Evolutionary conservation across 352 stramenopile genomes (phyloP).

Genomic region (Pythium monospermum): DNA sequence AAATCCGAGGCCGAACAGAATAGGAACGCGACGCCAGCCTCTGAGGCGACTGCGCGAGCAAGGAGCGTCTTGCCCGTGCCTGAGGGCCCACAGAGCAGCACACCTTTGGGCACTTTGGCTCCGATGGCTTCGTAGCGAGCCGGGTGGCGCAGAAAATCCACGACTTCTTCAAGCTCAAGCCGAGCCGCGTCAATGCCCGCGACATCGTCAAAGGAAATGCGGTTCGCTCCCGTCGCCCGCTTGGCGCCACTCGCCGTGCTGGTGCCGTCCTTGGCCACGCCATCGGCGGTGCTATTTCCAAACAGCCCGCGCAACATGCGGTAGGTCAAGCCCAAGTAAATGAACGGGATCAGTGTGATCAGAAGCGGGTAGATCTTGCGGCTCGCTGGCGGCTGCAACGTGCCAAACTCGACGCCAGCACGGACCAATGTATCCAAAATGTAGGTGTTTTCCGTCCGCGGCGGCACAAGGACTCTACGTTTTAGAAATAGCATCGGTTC

Average conservation of each 20-base stretch:
- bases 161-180: constrained; percentile 90
- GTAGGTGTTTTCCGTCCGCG: constrained; percentile 66
- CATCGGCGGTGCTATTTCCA: constrained; percentile 24
- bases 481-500: too few relatives aligned
- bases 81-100: constrained; percentile 92
- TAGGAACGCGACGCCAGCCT: constrained; percentile 93
- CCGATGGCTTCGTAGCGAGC: constrained; percentile 91
- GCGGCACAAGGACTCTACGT: constrained; percentile 60
- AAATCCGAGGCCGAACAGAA: constrained; percentile 96
- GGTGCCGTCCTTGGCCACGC: constrained; percentile 66
- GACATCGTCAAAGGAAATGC: constrained; percentile 90
- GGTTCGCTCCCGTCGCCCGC: constrained; percentile 23
- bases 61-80: constrained; percentile 95
- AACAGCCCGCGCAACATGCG: constrained; percentile 75
- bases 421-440: constrained; percentile 58
- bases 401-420: constrained; percentile 68
- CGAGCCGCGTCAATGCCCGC: constrained; percentile 93
- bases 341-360: constrained; percentile 68
- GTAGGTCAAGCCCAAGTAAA: constrained; percentile 84
- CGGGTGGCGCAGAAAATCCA: constrained; percentile 93
- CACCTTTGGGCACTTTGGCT: constrained; percentile 89
- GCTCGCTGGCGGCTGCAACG: constrained; percentile 37
- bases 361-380: constrained; percentile 47
- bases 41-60: constrained; percentile 88
- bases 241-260: constrained; percentile 40